A percentile compares a stretch with the other conserved stretches of the same genome.
Evolutionary conservation across 1,284 basidiomycete genomes (phyloP).

Genomic region (Apiotrichum montevideense): DNA sequence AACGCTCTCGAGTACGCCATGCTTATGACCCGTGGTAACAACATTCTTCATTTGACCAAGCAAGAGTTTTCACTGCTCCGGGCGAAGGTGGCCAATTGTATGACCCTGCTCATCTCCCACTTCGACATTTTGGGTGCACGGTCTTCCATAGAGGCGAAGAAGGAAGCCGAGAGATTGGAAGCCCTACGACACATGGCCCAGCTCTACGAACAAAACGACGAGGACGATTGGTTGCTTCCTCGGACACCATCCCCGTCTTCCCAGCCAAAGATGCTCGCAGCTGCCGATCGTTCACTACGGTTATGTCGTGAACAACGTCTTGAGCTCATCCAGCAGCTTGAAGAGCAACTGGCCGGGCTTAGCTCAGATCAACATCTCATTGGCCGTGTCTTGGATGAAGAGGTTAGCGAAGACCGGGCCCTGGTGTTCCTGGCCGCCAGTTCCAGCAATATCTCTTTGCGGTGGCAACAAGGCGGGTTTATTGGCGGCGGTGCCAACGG

Average conservation of each 20-base stretch:
- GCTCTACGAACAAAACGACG: constrained; percentile 51
- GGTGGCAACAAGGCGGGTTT: constrained; percentile 98
- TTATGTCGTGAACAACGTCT: constrained; percentile 66
- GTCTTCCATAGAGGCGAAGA: constrained; percentile 75
- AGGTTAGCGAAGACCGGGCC: constrained; percentile 83
- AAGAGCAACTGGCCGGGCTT: constrained; percentile 55
- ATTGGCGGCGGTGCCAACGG: constrained; percentile 97
- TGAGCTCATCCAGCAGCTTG: constrained; percentile 58
- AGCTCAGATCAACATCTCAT: constrained; percentile 66
- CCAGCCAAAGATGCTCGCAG: constrained; percentile 20
- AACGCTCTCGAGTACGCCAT: constrained; percentile 92
- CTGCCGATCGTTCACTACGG: constrained; percentile 58
- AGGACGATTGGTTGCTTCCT: constrained; percentile 48
- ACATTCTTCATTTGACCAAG: constrained; percentile 81
- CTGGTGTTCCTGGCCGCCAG: constrained; percentile 86
- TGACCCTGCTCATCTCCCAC: constrained; percentile 91
- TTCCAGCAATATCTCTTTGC: constrained; percentile 88
- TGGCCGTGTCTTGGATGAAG: constrained; percentile 84
- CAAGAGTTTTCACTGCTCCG: constrained; percentile 84
- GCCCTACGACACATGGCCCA: constrained; percentile 61
- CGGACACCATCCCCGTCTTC: constrained; percentile 27
- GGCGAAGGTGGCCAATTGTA: constrained; percentile 90
- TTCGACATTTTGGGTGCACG: constrained; percentile 96
- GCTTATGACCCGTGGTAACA: constrained; percentile 79
- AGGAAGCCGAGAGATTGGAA: constrained; percentile 78